These are phyloP conservation scores for Fraxinus velutina DNA, from an alignment of 305 asterid genomes.

Conservation along the genomic window DNA sequence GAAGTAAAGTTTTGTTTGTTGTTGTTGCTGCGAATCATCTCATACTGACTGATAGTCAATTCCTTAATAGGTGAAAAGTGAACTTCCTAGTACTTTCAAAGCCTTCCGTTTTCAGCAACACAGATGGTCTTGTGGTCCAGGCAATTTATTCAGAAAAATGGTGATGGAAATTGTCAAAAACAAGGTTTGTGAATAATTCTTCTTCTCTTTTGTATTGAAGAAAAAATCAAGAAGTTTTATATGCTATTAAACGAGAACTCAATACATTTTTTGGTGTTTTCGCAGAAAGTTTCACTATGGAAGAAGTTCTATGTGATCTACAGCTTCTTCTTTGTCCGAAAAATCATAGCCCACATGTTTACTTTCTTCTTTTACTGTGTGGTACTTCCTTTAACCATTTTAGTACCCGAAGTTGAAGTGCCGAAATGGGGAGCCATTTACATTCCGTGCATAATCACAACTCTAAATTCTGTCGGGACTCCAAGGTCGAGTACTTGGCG, in stretches of 20 bases:
- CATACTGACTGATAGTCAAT: neutral
- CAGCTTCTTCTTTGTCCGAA: slow-evolving; percentile 76
- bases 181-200: slow-evolving; percentile 38
- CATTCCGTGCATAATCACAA: slow-evolving; percentile 62
- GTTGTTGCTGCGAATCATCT: neutral
- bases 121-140: slow-evolving; percentile 82
- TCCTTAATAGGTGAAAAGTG: slow-evolving; percentile 52
- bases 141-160: slow-evolving; percentile 68
- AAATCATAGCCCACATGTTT: slow-evolving; percentile 63
- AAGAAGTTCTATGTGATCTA: slow-evolving; percentile 71
- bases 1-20: neutral
- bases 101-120: slow-evolving; percentile 79
- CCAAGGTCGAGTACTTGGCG: slow-evolving; percentile 44
- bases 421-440: slow-evolving; percentile 71
- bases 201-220: neutral
- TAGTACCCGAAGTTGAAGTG: slow-evolving; percentile 62
- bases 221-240: neutral
- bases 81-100: slow-evolving; percentile 71
- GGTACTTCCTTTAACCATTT: slow-evolving; percentile 51
- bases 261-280: neutral
- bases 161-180: slow-evolving; percentile 52
- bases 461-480: slow-evolving; percentile 67
- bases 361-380: slow-evolving; percentile 65
- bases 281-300: slow-evolving; percentile 55
- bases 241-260: neutral